Evolutionary conservation across 2,329 filamentous ascomycete genomes (phyloP).

Genomic region (Stagonosporopsis chrysanthemi): DNA sequence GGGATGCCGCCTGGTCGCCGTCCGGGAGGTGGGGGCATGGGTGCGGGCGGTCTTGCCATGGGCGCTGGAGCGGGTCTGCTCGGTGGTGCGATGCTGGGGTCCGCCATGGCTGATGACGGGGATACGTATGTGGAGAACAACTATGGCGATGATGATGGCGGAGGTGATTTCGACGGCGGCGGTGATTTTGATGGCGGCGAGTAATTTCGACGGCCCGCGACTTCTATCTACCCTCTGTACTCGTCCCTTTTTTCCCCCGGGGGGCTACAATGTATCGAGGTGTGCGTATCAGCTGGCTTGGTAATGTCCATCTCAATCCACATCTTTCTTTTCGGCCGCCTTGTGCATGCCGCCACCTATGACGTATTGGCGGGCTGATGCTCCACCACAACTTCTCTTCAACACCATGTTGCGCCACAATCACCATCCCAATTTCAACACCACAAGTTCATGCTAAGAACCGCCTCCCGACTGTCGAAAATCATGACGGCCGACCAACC

Average conservation of each 20-base stretch:
- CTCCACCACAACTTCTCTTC: slow-evolving; percentile 22
- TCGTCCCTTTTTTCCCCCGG: no score
- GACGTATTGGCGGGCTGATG: slow-evolving; percentile 22
- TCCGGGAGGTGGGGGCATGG: slow-evolving; percentile 61
- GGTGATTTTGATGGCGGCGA: slow-evolving; percentile 2
- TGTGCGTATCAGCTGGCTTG: no score
- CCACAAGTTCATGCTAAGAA: slow-evolving; percentile 31
- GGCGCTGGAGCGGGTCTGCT: slow-evolving; percentile 83
- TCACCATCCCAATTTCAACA: slow-evolving; percentile 3
- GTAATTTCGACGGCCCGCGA: no score
- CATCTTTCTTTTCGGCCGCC: background rate
- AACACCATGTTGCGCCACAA: slow-evolving; percentile 29
- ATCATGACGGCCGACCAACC: slow-evolving; percentile 38
- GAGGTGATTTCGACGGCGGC: slow-evolving; percentile 5
- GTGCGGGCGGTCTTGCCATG: slow-evolving; percentile 75
- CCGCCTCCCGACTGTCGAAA: slow-evolving; percentile 21
- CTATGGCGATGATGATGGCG: slow-evolving; percentile 34
- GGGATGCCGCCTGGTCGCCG: slow-evolving; percentile 20
- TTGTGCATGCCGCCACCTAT: slow-evolving; percentile 19
- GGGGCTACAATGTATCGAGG: no score
- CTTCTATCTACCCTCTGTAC: no score
- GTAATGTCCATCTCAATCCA: background rate
- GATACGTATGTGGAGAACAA: slow-evolving; percentile 38
- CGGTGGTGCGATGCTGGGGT: slow-evolving; percentile 75
- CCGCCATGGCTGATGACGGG: slow-evolving; percentile 61